phyloP scores from a whole-genome alignment of 148 eudicot genomes.

The Selenicereus undatus region DNA sequence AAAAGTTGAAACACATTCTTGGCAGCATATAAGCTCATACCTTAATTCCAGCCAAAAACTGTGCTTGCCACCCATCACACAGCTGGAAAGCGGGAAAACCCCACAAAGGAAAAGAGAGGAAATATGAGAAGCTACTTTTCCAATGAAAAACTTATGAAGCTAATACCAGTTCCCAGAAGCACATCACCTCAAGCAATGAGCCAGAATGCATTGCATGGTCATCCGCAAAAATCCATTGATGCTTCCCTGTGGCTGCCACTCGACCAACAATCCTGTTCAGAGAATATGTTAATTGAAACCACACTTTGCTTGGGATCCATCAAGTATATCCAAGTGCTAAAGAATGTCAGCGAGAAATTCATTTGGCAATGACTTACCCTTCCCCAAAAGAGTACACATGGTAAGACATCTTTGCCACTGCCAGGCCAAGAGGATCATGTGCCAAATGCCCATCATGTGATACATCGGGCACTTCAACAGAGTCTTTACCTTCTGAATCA shows the following conservation, averaged over 20 bases:
- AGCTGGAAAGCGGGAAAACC: constrained; percentile 40
- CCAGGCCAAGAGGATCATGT: constrained; percentile 67
- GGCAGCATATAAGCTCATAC: constrained; percentile 31
- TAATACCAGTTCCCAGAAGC: neutral
- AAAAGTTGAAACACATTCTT: neutral
- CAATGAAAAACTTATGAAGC: neutral
- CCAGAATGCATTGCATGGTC: constrained; percentile 34
- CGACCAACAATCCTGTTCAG: constrained; percentile 68
- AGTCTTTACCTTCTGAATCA: constrained; percentile 36
- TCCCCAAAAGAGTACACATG: constrained; percentile 83
- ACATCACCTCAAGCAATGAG: constrained; percentile 57
- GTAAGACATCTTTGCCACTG: constrained; percentile 82
- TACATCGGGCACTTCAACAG: constrained; percentile 26
- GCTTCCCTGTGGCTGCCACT: constrained; percentile 82
- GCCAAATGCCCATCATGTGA: constrained; percentile 43
- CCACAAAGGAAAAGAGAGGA: constrained; percentile 12
- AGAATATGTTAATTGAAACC: neutral
- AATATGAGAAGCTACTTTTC: neutral
- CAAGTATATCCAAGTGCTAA: neutral
- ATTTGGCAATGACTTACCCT: constrained; percentile 55
- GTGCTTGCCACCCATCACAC: constrained; percentile 66
- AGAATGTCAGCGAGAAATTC: neutral
- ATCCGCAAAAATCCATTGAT: constrained; percentile 66
- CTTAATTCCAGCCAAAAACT: constrained; percentile 83
- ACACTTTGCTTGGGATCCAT: neutral